A percentile compares a stretch with the other conserved stretches of the same genome.
phyloP scores from a whole-genome alignment of 2,329 filamentous ascomycete species.

The Aspergillus viridinutans region DNA sequence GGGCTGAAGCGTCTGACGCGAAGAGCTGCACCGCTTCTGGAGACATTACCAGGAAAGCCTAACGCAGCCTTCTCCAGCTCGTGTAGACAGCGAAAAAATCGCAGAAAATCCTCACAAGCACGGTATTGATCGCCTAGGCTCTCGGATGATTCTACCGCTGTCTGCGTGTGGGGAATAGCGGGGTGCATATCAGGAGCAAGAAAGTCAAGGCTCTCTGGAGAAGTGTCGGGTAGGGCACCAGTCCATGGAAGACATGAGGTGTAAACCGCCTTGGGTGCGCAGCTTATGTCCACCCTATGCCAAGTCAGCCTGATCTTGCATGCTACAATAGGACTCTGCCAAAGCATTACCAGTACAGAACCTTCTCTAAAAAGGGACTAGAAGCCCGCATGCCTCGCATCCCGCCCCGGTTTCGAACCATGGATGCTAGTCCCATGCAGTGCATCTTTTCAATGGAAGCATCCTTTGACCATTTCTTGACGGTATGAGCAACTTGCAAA shows the following conservation, averaged over 20 bases:
- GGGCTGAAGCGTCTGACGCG: conserved; percentile 17
- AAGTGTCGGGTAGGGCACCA: conserved; percentile 19
- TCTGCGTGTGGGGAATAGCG: conserved; percentile 9
- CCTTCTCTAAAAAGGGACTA: conserved; percentile 26
- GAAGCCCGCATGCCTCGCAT: conserved; percentile 26
- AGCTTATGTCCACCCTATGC: conserved; percentile 29
- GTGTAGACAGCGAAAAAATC: conserved; percentile 26
- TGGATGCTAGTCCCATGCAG: conserved; percentile 24
- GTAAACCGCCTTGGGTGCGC: conserved; percentile 26
- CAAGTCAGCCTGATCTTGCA: conserved; percentile 1
- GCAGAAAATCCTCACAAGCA: conserved; percentile 29
- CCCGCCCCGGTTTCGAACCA: conserved; percentile 27
- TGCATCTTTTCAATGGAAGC: conserved; percentile 27
- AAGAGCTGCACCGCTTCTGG: background rate
- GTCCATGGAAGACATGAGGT: conserved; percentile 27
- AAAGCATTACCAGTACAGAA: conserved; percentile 28
- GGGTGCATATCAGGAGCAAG: conserved; percentile 19
- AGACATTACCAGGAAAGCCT: conserved; percentile 8
- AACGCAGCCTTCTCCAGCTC: conserved; percentile 20
- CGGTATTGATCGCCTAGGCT: conserved; percentile 18
- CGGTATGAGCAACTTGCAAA: conserved; percentile 9
- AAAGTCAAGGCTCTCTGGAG: conserved; percentile 21
- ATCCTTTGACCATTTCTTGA: conserved; percentile 34
- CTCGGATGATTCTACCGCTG: conserved; percentile 13
- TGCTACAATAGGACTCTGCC: background rate